A percentile compares a stretch with the other conserved stretches of the same genome.
These are phyloP conservation scores for Gypsophila paniculata DNA, from an alignment of 179 eudicot species.

Conservation along the genomic window DNA sequence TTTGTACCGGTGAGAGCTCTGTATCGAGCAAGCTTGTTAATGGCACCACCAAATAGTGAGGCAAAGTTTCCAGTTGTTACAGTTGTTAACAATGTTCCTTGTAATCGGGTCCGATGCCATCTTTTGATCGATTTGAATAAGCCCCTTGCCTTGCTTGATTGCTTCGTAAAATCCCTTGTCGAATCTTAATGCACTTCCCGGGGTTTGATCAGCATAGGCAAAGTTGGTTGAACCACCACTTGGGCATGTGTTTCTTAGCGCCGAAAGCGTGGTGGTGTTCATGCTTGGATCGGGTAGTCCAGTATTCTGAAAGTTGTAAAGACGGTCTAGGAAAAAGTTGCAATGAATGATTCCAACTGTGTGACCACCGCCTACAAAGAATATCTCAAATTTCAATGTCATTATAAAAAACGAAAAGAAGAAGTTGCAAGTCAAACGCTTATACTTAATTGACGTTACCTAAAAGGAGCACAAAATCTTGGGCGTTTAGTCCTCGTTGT, in stretches of 20 bases:
- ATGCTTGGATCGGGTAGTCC: conserved; percentile 41
- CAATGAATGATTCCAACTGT: conserved; percentile 50
- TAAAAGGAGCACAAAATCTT: conserved; percentile 42
- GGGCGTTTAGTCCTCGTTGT: conserved; percentile 27
- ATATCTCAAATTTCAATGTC: not conserved
- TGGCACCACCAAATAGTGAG: conserved; percentile 18
- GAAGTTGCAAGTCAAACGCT: too few species aligned
- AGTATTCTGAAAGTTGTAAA: conserved; percentile 38
- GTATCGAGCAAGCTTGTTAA: conserved; percentile 31
- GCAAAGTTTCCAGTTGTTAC: conserved; percentile 17
- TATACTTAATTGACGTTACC: conserved; percentile 27
- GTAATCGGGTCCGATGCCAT: conserved; percentile 30
- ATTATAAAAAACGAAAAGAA: not conserved
- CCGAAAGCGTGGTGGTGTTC: conserved; percentile 19
- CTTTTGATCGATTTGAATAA: conserved; percentile 29
- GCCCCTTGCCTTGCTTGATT: conserved; percentile 21
- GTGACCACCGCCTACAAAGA: conserved; percentile 41
- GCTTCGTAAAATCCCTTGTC: conserved; percentile 38
- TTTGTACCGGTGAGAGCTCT: conserved; percentile 27
- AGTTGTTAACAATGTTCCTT: conserved; percentile 15
- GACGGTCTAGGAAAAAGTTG: conserved; percentile 36
- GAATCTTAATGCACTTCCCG: conserved; percentile 28
- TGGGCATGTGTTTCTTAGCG: conserved; percentile 35
- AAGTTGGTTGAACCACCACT: conserved; percentile 28
- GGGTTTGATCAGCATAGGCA: conserved; percentile 41